A percentile compares a stretch with the other conserved stretches of the same genome.
These are phyloP conservation scores for Corymbia calophylla DNA, from an alignment of 441 rosid genomes.

Conservation along the genomic window DNA sequence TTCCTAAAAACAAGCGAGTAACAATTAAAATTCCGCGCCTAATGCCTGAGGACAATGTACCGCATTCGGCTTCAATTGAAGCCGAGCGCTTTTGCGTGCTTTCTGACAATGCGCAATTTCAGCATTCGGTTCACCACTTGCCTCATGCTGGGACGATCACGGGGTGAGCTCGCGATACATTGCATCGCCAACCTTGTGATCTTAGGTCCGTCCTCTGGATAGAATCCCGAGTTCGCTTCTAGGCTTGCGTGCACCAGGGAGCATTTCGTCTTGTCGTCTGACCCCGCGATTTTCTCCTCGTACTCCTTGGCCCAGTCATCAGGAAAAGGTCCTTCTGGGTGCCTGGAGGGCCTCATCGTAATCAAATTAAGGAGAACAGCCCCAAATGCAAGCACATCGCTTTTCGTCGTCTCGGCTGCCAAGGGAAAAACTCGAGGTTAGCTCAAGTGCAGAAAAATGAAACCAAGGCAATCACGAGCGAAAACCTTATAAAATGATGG, in stretches of 20 bases:
- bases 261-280: neutral
- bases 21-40: neutral
- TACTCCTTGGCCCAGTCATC: neutral
- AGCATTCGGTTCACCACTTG: neutral
- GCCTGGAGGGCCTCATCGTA: neutral
- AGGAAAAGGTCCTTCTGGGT: neutral
- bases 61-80: neutral
- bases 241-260: neutral
- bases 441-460: neutral
- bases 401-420: neutral
- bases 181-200: neutral
- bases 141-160: neutral
- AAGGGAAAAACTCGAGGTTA: neutral
- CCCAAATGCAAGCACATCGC: neutral
- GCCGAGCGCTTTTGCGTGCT: neutral
- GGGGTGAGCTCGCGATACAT: neutral
- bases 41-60: neutral
- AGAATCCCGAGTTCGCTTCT: neutral
- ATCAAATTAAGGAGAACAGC: neutral
- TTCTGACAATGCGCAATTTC: neutral
- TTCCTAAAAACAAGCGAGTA: neutral
- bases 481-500: neutral
- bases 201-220: neutral
- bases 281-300: neutral
- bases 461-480: neutral